These are phyloP conservation scores for Spongiforma sp. DNA, from an alignment of 1,284 basidiomycete genomes.

Conservation along the genomic window DNA sequence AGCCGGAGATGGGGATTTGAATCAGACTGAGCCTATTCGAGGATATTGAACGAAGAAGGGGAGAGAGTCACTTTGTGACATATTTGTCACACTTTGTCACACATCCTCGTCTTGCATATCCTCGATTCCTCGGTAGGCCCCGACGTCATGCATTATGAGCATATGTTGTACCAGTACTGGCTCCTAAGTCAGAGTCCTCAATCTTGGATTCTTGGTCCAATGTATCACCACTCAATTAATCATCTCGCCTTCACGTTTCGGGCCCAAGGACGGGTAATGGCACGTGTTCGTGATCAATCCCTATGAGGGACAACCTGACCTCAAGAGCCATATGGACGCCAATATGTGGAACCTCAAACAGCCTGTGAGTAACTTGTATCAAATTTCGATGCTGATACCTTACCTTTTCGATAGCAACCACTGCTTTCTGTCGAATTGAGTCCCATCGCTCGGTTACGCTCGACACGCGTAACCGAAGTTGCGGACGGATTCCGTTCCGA, in stretches of 20 bases:
- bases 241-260: slow-evolving; percentile 63
- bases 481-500: slow-evolving; percentile 44
- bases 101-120: too few relatives aligned
- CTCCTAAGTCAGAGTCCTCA: slow-evolving; percentile 58
- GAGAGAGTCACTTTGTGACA: too few relatives aligned
- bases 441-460: slow-evolving; percentile 63
- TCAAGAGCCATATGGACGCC: slow-evolving; percentile 65
- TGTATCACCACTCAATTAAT: slow-evolving; percentile 51
- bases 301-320: slow-evolving; percentile 71
- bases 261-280: slow-evolving; percentile 64
- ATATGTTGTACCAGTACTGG: too few relatives aligned
- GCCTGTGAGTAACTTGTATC: slow-evolving; percentile 45
- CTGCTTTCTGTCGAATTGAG: slow-evolving; percentile 59
- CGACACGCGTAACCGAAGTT: slow-evolving; percentile 37
- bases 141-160: too few relatives aligned
- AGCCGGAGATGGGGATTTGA: slow-evolving; percentile 27
- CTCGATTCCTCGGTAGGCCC: too few relatives aligned
- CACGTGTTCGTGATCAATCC: slow-evolving; percentile 83
- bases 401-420: slow-evolving; percentile 45
- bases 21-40: slow-evolving; percentile 31
- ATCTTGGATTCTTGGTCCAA: slow-evolving; percentile 49
- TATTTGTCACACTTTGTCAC: too few relatives aligned
- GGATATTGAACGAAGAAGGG: slow-evolving; percentile 12
- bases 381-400: not conserved
- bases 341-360: slow-evolving; percentile 59